Evolutionary conservation across 2,329 filamentous ascomycete species (phyloP).

Genomic region (Moelleriella libera): DNA sequence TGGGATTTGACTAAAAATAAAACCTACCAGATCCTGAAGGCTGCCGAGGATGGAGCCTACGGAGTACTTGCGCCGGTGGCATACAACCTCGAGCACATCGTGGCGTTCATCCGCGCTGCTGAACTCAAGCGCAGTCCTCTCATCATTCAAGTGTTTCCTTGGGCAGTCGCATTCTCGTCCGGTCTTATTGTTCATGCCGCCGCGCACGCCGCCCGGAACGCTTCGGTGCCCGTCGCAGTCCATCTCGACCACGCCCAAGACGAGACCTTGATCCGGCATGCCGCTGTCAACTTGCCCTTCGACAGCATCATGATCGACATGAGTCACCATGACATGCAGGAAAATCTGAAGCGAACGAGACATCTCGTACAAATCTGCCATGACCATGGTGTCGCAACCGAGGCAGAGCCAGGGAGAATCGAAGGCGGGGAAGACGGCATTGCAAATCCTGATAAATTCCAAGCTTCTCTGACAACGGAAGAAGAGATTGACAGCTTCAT

Average conservation of each 20-base stretch:
- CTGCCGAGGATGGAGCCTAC: constrained; percentile 38
- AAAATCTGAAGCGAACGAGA: constrained; percentile 52
- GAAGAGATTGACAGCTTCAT: constrained; percentile 59
- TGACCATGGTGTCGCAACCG: constrained; percentile 48
- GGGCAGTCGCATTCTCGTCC: constrained; percentile 51
- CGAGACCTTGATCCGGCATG: constrained; percentile 40
- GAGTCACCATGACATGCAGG: constrained; percentile 56
- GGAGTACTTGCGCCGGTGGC: constrained; percentile 36
- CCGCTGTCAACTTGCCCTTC: constrained; percentile 42
- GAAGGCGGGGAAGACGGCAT: constrained; percentile 57
- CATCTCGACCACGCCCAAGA: constrained; percentile 56
- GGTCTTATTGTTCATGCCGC: constrained; percentile 33
- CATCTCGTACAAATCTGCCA: constrained; percentile 49
- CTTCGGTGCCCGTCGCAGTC: constrained; percentile 43
- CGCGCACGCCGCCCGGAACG: constrained; percentile 36
- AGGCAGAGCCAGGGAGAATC: constrained; percentile 56
- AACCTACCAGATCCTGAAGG: constrained; percentile 30
- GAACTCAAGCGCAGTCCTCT: constrained; percentile 51
- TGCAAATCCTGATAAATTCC: constrained; percentile 33
- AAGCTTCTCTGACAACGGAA: constrained; percentile 45
- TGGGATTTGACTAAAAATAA: constrained; percentile 9
- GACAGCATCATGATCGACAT: constrained; percentile 69
- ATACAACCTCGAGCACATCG: constrained; percentile 57
- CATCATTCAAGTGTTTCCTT: constrained; percentile 60
- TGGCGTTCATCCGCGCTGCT: constrained; percentile 53